Evolutionary conservation across 1,284 basidiomycete genomes (phyloP).

Genomic region (Thelephora terrestris): DNA sequence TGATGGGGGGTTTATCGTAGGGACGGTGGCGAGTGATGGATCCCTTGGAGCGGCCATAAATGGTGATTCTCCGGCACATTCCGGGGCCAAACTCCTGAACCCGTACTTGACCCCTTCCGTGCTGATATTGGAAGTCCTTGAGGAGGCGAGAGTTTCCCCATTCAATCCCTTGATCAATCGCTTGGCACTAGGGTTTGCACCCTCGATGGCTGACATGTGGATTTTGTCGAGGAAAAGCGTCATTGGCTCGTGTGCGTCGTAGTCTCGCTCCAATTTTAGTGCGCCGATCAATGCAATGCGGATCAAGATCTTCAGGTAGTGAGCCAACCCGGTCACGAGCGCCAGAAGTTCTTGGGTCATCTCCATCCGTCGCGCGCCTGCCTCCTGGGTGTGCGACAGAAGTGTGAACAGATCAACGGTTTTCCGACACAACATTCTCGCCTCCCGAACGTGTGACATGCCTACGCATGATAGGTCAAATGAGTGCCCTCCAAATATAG

Average conservation of each 20-base stretch:
- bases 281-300: constrained; percentile 95
- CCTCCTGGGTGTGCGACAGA: constrained; percentile 93
- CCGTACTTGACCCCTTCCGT: constrained; percentile 80
- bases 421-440: constrained; percentile 97
- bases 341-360: constrained; percentile 97
- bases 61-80: constrained; percentile 81
- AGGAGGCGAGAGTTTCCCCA: constrained; percentile 43
- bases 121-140: constrained; percentile 44
- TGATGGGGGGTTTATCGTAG: constrained; percentile 58
- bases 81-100: constrained; percentile 81
- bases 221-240: constrained; percentile 86
- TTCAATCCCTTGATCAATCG: constrained; percentile 59
- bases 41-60: constrained; percentile 41
- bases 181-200: constrained; percentile 69
- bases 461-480: constrained; percentile 36
- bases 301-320: constrained; percentile 99
- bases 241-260: constrained; percentile 76
- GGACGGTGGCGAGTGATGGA: constrained; percentile 34
- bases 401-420: constrained; percentile 98
- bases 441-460: constrained; percentile 96
- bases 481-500: not conserved
- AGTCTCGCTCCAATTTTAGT: constrained; percentile 90
- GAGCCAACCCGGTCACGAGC: constrained; percentile 96
- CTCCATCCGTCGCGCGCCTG: constrained; percentile 79
- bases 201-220: constrained; percentile 83